Conservation (phyloP, 2,329 filamentous ascomycete species). For the Venturia aucupariae region DNA sequence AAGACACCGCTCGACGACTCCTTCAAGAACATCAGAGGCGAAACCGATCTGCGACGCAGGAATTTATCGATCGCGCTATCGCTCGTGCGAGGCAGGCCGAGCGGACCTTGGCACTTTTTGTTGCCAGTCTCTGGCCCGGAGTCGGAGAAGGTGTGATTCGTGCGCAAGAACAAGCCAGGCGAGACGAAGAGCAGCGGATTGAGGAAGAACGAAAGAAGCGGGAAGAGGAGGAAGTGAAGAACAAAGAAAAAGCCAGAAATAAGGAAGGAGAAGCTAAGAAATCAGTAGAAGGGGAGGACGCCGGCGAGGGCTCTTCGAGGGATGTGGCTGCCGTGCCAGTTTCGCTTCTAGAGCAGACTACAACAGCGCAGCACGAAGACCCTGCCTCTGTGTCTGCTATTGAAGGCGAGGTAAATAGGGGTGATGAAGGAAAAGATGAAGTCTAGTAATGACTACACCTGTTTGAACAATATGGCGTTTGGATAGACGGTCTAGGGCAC, state of each 20-base stretch:
- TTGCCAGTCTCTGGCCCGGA: constrained; percentile 53
- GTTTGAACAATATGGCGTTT: neutral
- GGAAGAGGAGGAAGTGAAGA: constrained; percentile 18
- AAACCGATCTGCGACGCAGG: neutral
- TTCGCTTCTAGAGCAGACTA: neutral
- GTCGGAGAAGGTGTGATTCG: constrained; percentile 52
- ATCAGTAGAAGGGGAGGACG: constrained; percentile 14
- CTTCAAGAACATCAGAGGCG: constrained; percentile 17
- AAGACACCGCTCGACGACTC: constrained; percentile 33
- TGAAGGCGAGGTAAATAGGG: neutral
- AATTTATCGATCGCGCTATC: neutral
- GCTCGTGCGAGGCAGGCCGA: constrained; percentile 28
- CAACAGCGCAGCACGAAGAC: neutral
- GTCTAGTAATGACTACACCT: constrained; percentile 10
- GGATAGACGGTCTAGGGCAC: neutral
- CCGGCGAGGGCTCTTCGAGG: constrained; percentile 2
- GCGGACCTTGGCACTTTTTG: constrained; percentile 50
- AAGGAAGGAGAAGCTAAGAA: constrained; percentile 13
- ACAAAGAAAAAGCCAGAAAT: constrained; percentile 14
- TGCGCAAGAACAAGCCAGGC: constrained; percentile 44
- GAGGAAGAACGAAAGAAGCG: constrained; percentile 17
- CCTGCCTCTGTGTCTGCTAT: neutral
- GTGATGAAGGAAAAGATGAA: constrained; percentile 15
- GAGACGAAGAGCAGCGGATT: constrained; percentile 22
- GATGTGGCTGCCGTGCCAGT: neutral